phyloP scores from a whole-genome alignment of 2,329 filamentous ascomycete species.

The Fulvia fulva region DNA sequence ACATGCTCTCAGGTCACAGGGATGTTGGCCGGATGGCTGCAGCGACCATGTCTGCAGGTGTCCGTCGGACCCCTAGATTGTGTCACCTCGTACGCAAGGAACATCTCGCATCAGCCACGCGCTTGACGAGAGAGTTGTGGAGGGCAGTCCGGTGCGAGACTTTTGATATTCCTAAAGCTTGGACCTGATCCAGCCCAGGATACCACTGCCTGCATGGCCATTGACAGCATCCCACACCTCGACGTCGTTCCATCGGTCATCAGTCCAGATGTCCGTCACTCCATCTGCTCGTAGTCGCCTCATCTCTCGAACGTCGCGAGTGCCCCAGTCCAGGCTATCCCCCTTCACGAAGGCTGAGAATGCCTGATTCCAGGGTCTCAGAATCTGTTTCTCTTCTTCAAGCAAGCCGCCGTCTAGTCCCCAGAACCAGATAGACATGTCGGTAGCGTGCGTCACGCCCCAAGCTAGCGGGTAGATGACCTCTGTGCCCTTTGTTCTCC shows the following conservation, averaged over 20 bases:
- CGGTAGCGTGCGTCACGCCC: slow-evolving; percentile 54
- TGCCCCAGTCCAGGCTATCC: slow-evolving; percentile 40
- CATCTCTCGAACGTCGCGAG: slow-evolving; percentile 36
- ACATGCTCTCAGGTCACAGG: background rate
- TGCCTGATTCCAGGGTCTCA: slow-evolving; percentile 38
- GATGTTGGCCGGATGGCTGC: background rate
- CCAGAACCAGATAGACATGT: slow-evolving; percentile 55
- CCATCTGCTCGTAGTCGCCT: slow-evolving; percentile 46
- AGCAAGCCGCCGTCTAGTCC: slow-evolving; percentile 43
- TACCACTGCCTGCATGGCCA: slow-evolving; percentile 15
- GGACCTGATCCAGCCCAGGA: slow-evolving; percentile 23
- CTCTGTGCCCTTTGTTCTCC: slow-evolving; percentile 48
- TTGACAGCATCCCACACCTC: slow-evolving; percentile 45
- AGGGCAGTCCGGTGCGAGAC: too few relatives aligned
- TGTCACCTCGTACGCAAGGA: background rate
- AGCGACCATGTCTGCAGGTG: background rate
- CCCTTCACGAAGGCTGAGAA: slow-evolving; percentile 42
- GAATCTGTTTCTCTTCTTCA: slow-evolving; percentile 42
- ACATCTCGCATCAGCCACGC: too few relatives aligned
- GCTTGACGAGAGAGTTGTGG: background rate
- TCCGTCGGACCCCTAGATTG: background rate
- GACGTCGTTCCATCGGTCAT: slow-evolving; percentile 47
- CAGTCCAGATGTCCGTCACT: slow-evolving; percentile 43
- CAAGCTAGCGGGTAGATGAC: slow-evolving; percentile 42
- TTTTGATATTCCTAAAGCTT: slow-evolving; percentile 20